Percentiles rank a stretch among this genome's conserved stretches.
Evolutionary conservation across 371 early-diverging fungal species (phyloP).

Genomic region (Ecytonucleospora hepatopenaei): DNA sequence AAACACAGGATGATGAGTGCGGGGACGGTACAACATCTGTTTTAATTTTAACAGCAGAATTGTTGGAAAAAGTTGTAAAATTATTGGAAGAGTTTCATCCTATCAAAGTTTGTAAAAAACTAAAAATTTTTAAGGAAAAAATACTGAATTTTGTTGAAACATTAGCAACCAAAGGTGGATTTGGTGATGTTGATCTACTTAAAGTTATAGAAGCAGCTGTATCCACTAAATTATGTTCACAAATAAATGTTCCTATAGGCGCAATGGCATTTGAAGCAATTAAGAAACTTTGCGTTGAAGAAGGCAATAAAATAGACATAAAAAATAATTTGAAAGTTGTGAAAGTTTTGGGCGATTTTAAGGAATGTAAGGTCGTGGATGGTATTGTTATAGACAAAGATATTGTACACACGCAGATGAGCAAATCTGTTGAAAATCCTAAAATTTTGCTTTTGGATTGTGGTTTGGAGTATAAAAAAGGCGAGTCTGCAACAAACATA

Average conservation of each 20-base stretch:
- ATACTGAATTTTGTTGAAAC: constrained; percentile 71
- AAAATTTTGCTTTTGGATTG: constrained; percentile 89
- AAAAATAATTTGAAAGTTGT: constrained; percentile 91
- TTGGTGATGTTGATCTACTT: constrained; percentile 71
- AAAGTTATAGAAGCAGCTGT: constrained; percentile 73
- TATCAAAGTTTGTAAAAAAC: constrained; percentile 78
- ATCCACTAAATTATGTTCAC: constrained; percentile 85
- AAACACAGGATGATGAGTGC: constrained; percentile 99
- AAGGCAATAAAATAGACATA: constrained; percentile 71
- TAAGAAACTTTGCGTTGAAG: constrained; percentile 68
- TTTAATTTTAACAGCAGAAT: constrained; percentile 66
- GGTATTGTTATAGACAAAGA: constrained; percentile 98
- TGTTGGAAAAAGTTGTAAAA: constrained; percentile 43
- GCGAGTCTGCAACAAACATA: constrained; percentile 94
- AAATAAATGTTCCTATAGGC: constrained; percentile 89
- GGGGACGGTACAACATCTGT: constrained; percentile 99
- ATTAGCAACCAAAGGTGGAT: constrained; percentile 67
- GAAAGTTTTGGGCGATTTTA: constrained; percentile 88
- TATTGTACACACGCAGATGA: constrained; percentile 97
- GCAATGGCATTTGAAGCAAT: constrained; percentile 84
- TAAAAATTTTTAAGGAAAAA: constrained; percentile 76
- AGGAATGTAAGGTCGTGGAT: constrained; percentile 83
- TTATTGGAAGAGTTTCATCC: constrained; percentile 84
- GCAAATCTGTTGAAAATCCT: constrained; percentile 88
- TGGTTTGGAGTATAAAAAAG: constrained; percentile 99